phyloP scores from a whole-genome alignment of 345 rosid genomes.

The Corchorus olitorius region DNA sequence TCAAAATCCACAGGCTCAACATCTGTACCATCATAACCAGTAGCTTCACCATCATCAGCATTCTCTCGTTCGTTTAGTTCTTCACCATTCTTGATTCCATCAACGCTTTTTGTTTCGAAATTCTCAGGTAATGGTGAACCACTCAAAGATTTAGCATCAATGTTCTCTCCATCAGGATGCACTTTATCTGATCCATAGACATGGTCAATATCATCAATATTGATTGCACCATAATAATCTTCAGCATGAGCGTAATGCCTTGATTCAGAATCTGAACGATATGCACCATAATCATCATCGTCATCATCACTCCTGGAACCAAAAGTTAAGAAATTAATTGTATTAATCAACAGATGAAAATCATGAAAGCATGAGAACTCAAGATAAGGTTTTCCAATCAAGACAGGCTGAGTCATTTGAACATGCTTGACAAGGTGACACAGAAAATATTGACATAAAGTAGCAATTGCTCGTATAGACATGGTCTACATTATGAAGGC shows the following conservation, averaged over 20 bases:
- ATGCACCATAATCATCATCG: conserved; percentile 64
- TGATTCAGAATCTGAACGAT: conserved; percentile 55
- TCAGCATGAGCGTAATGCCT: conserved; percentile 52
- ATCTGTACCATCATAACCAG: conserved; percentile 48
- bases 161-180: conserved; percentile 49
- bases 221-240: conserved; percentile 52
- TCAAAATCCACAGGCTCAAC: conserved; percentile 84
- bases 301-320: conserved; percentile 84
- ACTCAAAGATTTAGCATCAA: conserved; percentile 40
- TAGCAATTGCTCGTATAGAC: conserved; percentile 2
- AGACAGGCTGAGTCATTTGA: not conserved
- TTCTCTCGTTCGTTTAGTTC: conserved; percentile 38
- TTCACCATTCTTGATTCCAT: conserved; percentile 33
- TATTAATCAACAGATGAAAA: not conserved
- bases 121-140: conserved; percentile 47
- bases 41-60: conserved; percentile 53
- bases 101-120: conserved; percentile 44
- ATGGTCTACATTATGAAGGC: not conserved
- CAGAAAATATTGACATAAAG: conserved; percentile 16
- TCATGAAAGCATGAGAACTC: conserved; percentile 19
- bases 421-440: not conserved
- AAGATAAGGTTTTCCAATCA: not conserved
- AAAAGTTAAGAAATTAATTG: conserved; percentile 25
- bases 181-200: conserved; percentile 50
- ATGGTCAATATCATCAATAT: conserved; percentile 44